Conservation (phyloP, 2,329 filamentous ascomycete species). For the Paradendryphiella salina region DNA sequence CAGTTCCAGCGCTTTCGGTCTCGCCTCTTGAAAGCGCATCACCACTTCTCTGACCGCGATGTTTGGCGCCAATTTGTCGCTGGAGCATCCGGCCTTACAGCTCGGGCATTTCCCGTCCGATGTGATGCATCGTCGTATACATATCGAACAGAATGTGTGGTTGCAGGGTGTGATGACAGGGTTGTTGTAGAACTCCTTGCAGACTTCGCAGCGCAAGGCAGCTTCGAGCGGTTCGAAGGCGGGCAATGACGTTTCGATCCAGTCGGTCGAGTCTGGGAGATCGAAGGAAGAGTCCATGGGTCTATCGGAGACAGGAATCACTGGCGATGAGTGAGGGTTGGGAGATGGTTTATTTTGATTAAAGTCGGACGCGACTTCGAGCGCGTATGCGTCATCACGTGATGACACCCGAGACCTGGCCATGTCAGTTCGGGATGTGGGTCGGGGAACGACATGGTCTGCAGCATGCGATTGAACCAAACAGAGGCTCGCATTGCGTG, state of each 20-base stretch:
- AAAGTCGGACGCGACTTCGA: conserved; percentile 17
- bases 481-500: not conserved
- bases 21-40: conserved; percentile 70
- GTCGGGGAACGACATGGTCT: not conserved
- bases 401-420: not conserved
- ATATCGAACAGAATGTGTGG: conserved; percentile 96
- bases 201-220: conserved; percentile 90
- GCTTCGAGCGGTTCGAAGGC: conserved; percentile 74
- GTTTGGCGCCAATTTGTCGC: conserved; percentile 81
- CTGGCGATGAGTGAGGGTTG: conserved; percentile 13
- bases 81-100: conserved; percentile 78
- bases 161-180: conserved; percentile 94
- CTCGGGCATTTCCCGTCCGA: conserved; percentile 85
- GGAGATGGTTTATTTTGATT: conserved; percentile 11
- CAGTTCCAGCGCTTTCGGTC: conserved; percentile 65
- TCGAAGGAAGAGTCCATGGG: conserved; percentile 45
- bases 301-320: conserved; percentile 6
- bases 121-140: conserved; percentile 83
- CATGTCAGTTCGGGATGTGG: conserved; percentile 11
- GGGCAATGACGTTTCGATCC: conserved; percentile 71
- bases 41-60: conserved; percentile 84
- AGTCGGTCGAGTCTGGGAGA: conserved; percentile 80
- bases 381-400: conserved; percentile 23
- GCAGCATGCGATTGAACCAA: not conserved
- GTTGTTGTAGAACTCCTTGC: conserved; percentile 95